phyloP scores from a whole-genome alignment of 176 grass and related monocot species.

The Dactylis glomerata region DNA sequence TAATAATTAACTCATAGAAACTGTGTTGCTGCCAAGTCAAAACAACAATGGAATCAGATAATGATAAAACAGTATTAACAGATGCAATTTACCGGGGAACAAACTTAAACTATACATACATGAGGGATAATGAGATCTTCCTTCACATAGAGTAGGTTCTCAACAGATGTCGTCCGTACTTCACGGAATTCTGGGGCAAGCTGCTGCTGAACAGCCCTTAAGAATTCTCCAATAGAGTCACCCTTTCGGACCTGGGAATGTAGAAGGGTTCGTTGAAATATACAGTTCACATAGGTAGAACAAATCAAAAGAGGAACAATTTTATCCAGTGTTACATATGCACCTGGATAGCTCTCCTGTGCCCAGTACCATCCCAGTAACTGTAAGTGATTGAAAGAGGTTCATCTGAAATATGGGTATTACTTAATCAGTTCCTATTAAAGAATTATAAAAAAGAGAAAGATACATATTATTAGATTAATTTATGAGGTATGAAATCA shows the following conservation, averaged over 20 bases:
- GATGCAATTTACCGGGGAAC: conserved; percentile 9
- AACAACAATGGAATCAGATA: conserved; percentile 25
- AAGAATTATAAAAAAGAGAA: conserved; percentile 26
- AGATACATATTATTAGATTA: neutral
- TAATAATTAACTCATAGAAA: conserved; percentile 97
- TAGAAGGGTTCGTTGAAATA: conserved; percentile 29
- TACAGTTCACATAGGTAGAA: conserved; percentile 9
- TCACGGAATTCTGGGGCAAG: conserved; percentile 96
- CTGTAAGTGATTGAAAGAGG: conserved; percentile 93
- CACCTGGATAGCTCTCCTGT: conserved; percentile 84
- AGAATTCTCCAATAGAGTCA: conserved; percentile 89
- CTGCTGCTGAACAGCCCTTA: conserved; percentile 92
- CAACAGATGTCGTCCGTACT: conserved; percentile 93
- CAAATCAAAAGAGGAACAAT: neutral
- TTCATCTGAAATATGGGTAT: conserved; percentile 63
- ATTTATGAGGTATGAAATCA: conserved; percentile 22
- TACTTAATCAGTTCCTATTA: conserved; percentile 4
- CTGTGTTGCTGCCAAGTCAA: conserved; percentile 90
- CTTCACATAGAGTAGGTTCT: conserved; percentile 98
- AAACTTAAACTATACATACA: conserved; percentile 46
- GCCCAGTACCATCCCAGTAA: conserved; percentile 98
- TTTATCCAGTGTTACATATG: conserved; percentile 10
- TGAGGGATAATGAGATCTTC: conserved; percentile 99
- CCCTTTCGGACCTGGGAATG: conserved; percentile 76
- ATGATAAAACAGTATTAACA: neutral